phyloP scores from a whole-genome alignment of 345 rosid genomes.

The Citrus trifoliata region DNA sequence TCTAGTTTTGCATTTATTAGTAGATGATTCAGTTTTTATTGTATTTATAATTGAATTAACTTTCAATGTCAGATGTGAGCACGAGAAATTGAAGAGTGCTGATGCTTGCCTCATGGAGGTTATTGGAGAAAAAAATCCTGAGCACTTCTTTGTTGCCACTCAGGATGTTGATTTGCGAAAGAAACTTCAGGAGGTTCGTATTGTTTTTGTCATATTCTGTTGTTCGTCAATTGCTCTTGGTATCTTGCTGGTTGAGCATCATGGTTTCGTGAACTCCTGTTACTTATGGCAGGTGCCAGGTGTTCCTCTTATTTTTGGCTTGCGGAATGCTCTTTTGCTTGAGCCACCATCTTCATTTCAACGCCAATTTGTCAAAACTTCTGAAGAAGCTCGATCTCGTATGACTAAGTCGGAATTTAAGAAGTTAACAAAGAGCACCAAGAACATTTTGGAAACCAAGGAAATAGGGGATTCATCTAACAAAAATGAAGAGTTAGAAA shows the following conservation, averaged over 20 bases:
- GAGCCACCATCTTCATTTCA: constrained; percentile 80
- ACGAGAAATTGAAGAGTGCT: constrained; percentile 57
- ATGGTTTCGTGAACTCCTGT: not conserved
- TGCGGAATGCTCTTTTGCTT: constrained; percentile 72
- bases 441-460: constrained; percentile 25
- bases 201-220: not conserved
- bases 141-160: constrained; percentile 84
- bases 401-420: constrained; percentile 49
- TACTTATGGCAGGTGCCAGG: constrained; percentile 56
- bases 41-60: not conserved
- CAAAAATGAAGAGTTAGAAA: constrained; percentile 37
- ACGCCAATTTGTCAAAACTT: constrained; percentile 47
- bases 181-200: constrained; percentile 63
- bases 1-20: not conserved
- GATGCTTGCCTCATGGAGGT: constrained; percentile 68
- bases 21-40: not conserved
- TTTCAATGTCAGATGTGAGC: constrained; percentile 63
- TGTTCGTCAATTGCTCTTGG: not conserved
- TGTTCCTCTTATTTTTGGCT: constrained; percentile 73
- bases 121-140: constrained; percentile 54
- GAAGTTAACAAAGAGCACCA: constrained; percentile 41
- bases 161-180: constrained; percentile 72
- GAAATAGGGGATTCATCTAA: constrained; percentile 20
- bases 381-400: constrained; percentile 56
- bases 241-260: not conserved